Evolutionary conservation across 2,329 filamentous ascomycete species (phyloP), one percentile per base, ranked within the genome.

Genomic region (Fusarium nygamai): DNA sequence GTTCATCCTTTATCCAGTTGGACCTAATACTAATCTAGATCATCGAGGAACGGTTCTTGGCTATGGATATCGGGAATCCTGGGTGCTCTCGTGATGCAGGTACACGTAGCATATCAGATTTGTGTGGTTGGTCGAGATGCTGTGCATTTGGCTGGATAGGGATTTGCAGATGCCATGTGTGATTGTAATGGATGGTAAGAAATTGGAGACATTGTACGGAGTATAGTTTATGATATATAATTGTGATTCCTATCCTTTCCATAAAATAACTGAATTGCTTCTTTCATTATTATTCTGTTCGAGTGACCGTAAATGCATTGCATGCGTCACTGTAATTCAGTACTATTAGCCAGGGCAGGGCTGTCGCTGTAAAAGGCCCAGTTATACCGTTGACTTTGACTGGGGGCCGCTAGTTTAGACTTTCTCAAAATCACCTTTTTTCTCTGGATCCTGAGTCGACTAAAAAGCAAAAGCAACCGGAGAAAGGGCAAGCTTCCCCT

Each of bases 401-500:
- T 63, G 36, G 44, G 41, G 54, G 50, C 13, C 54, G 46, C 43
- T 60, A 46, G 46, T 43, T 47, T 53, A 66, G 53, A 31, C 43
- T 41, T 46, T 38, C 43, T 11, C 31, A 64, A 60, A 74, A 72
- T 74, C 67, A 74, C 70, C 63, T 77, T 64, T 63, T 65, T 65
- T 56, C 38, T 62, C 41, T 67, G 50, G 60, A 64, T 56, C 56
- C 68, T 77, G 71, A 70, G 69, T n/a, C 31, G 61, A 78, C 74
- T 43, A 73, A 74, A 73, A 76, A 78, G 74, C 69, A 77, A 77
- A 77, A 77, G 63, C 31, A n/a, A 38, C 64, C 65, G 61, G 54
- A 71, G 63, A 64, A 56, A 41, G 53, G 47, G 46, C 67, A 59
- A 62, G 56, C 38, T 57, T 58, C 56, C 47, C 62, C 67, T 69